Base-by-base conservation (phyloP, 2,329 filamentous ascomycete genomes). In the Purpureocillium lavendulum region DNA sequence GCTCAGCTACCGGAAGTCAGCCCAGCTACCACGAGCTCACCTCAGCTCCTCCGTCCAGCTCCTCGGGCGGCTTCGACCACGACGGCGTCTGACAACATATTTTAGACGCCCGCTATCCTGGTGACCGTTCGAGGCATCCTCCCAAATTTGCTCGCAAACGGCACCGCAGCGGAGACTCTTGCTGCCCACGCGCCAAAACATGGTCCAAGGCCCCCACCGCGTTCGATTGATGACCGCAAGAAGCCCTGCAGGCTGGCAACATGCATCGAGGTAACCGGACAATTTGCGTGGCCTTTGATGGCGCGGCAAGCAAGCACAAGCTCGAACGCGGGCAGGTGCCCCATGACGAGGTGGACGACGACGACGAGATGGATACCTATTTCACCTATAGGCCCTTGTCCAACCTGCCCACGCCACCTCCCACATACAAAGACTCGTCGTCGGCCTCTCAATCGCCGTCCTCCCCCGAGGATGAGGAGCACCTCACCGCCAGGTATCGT, bases 361-460 rank as follows among this genome's bases (percentile, higher is more conserved):
- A 51, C 33, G 63, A 67, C 44, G 65, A 71, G 50, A 67, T 71
- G 40, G 66, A 70, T 43, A 67, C 68, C 46, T 77, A 75, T 58
- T 78, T 80, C 51, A 80, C 77, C 47, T 84, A 83, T 59, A 72
- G 77, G 35, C 80, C 80, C 9, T 66, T 84, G 38, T 83, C 79
- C 24, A 81, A 79, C 56, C 69, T 84, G 16, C 80, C 80, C 16
- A 84, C 80, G 38, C 80, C 80, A 45, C 80, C 80, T 33, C 71
- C 70, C 10, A 80, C 75, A 33, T 70, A 69, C 39, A 57, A 51
- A 38, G 58, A 54, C 46, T 66, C 66, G 10, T 67, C 65, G 28
- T 62, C 63, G 21, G 53, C 56, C 31, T 65, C 34, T 55, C 56
- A 40, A 9, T 21, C n/a, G 15, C 16, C 33, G 30, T 56, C 62